Base-by-base conservation (phyloP, 2,329 filamentous ascomycete genomes). In the Pseudogymnoascus sp. region DNA sequence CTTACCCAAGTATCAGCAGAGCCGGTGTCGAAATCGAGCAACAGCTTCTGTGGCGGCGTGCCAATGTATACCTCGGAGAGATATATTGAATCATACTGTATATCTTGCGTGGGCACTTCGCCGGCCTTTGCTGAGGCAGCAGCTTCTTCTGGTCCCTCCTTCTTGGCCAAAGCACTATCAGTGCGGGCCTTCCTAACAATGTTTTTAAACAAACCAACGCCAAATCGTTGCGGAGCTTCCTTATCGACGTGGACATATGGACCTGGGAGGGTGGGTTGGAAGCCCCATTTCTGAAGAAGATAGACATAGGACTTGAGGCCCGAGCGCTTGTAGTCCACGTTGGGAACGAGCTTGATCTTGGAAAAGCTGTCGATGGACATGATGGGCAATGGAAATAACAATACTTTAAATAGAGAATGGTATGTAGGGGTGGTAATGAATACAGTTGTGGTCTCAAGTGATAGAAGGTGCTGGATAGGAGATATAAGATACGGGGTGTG, bases 1-100 rank as follows among this genome's bases (percentile, higher is more conserved):
- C 76, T 66, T 74, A 84, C 82, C 87, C 85, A 90, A 20, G 88
- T 76, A 75, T 90, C 87, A 18, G 85, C 80, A 9, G 84, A 88
- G 18, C 86, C 86, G 38, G 86, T 89, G 70, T 90, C 87, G 64
- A 90, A 89, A 68, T 89, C 81, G 12, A 89, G 71, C 64, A 78
- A 79, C 43, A 86, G 66, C 50, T 74, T 83, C 74, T 90, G 86
- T 1, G 78, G 72, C 14, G 86, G 86, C 1, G 81, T 86, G 28
- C 88, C 88, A 63, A 90, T 85, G 12, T 74, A 69, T 25, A 90
- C 82, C 30, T 82, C 77, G 57, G 81, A 85, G 20, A 89, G 78
- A 69, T 89, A 89, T 73, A 82, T 73, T 5, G 81, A 75, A 64
- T 90, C 86, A 66, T 88, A 87, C 72, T 89, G 83, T 60, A 83